Percentiles rank a stretch among this genome's conserved stretches.
phyloP scores from a whole-genome alignment of 73 alveolate species.

The Paramecium caudatum region DNA sequence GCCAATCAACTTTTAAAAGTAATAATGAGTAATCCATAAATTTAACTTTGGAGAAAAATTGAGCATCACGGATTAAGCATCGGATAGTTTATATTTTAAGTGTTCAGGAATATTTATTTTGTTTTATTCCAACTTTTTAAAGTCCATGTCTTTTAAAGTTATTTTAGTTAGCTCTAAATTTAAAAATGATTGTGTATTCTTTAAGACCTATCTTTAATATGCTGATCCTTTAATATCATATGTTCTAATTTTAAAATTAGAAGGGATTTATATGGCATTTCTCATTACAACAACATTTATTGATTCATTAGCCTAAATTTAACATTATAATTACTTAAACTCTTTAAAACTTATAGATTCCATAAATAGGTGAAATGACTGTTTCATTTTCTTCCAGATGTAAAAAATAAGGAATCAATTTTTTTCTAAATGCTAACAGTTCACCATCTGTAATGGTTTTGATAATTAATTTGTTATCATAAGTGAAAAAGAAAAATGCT shows the following conservation, averaged over 20 bases:
- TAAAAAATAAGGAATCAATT: not conserved
- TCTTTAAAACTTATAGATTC: not conserved
- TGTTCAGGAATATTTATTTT: not conserved
- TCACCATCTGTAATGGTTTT: constrained; percentile 94
- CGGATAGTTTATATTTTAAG: not conserved
- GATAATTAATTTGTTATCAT: constrained; percentile 93
- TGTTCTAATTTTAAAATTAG: constrained; percentile 16
- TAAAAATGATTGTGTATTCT: not conserved
- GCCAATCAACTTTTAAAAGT: constrained; percentile 52
- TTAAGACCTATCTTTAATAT: constrained; percentile 32
- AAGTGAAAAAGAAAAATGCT: constrained; percentile 94
- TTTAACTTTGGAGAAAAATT: not conserved
- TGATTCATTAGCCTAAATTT: not conserved
- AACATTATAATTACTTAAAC: not conserved
- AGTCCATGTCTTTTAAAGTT: constrained; percentile 61
- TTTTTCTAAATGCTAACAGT: constrained; percentile 78
- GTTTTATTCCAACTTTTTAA: not conserved
- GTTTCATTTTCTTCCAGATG: constrained; percentile 22
- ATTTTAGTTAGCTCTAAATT: not conserved
- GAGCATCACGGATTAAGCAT: not conserved
- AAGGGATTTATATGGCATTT: constrained; percentile 25
- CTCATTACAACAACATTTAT: constrained; percentile 49
- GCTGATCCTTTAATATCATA: constrained; percentile 60
- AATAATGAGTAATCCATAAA: constrained; percentile 45
- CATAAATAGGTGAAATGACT: constrained; percentile 60